phyloP scores from a whole-genome alignment of 148 eudicot species.

The Arbutus unedo region DNA sequence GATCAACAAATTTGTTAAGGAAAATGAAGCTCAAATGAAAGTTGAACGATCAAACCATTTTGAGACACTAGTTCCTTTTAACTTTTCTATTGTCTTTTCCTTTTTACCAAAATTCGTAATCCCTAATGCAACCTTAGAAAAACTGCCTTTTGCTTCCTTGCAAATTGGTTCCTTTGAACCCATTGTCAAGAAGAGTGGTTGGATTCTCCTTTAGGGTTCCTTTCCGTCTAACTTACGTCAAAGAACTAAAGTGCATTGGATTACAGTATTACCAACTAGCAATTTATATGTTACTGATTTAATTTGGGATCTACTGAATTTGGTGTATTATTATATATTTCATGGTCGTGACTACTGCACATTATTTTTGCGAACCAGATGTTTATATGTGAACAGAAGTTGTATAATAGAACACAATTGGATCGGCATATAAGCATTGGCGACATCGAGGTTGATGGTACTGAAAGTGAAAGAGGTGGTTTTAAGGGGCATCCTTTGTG shows the following conservation, averaged over 20 bases:
- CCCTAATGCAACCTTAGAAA: not conserved
- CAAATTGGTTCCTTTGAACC: not conserved
- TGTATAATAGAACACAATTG: constrained; percentile 68
- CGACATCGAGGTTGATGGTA: constrained; percentile 85
- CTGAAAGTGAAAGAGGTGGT: constrained; percentile 88
- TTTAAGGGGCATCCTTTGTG: constrained; percentile 82
- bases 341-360: not conserved
- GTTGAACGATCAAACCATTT: not conserved
- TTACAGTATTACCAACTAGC: not conserved
- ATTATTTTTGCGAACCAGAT: constrained; percentile 36
- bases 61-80: not conserved
- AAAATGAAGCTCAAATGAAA: not conserved
- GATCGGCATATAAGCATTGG: constrained; percentile 73
- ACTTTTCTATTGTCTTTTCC: not conserved
- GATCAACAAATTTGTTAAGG: not conserved
- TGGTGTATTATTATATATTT: not conserved
- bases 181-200: not conserved
- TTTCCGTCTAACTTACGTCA: not conserved
- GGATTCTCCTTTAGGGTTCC: not conserved
- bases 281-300: not conserved
- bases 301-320: not conserved
- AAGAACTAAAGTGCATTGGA: constrained; percentile 7
- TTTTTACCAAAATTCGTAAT: not conserved
- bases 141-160: constrained; percentile 2
- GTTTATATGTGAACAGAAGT: constrained; percentile 89